Evolutionary conservation across 2,329 filamentous ascomycete species (phyloP), one percentile per base, ranked within the genome.

Genomic region (Penicillium brasilianum): DNA sequence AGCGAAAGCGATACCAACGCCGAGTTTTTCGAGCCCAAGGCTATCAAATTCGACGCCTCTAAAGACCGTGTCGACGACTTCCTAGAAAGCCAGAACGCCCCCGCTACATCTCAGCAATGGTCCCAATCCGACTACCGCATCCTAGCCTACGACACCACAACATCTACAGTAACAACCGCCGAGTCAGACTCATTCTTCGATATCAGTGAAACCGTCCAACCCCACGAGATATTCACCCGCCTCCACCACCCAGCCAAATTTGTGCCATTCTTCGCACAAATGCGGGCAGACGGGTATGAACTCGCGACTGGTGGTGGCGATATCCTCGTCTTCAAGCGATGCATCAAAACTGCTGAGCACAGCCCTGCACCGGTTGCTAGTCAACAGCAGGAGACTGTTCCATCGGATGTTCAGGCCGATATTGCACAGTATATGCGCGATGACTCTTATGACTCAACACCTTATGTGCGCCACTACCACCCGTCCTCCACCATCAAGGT

Each of bases 211-310:
- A 54, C 57, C 32, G 51, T 64, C 1, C 70, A 72, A 55, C 70
- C 75, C 7, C 66, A 70, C n/a, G 72, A 78, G 13, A 67, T 79
- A 6, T 66, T 81, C 8, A 67, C 74, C 18, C 73, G 70, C 11
- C 66, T 82, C 8, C 73, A 77, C 36, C 74, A 76, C 28, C 75
- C 78, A 3, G 74, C 75, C n/a, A 76, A 75, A 37, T 81, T 81
- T 49, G 63, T 81, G 1, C 74, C 74, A 3, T 74, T 78, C 57
- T 78, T 81, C 39, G 68, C 70, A 5, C 61, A 69, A 30, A 74
- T 81, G 70, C 69, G 76, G 55, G 56, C 66, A 28, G 72, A 77
- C 39, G 80, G 79, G 3, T 81, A 79, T 55, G 77, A 79, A 16
- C 75, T 82, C 39, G 74, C 76, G 11, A 77, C 76, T 5, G 79